Conservation (phyloP, 768 basidiomycete species). For the Mycena maculata region DNA sequence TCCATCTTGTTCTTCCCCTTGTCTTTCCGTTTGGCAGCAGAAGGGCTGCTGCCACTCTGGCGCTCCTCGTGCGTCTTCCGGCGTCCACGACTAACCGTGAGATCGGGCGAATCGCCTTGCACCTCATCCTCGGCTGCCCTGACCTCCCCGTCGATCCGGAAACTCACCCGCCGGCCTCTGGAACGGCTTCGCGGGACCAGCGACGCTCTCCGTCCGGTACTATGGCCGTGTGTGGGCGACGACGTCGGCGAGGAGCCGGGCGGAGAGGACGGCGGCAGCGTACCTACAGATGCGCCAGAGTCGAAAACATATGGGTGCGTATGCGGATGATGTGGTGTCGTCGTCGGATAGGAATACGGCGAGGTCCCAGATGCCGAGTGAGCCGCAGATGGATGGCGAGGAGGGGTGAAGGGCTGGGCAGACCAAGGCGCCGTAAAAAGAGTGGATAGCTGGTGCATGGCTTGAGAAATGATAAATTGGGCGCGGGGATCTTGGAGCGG, state of each 20-base stretch:
- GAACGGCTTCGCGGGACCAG: slow-evolving; percentile 63
- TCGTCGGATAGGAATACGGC: slow-evolving; percentile 45
- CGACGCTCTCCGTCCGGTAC: slow-evolving; percentile 45
- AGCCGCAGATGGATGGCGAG: slow-evolving; percentile 37
- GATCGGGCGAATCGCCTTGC: not conserved
- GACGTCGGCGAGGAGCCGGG: slow-evolving; percentile 59
- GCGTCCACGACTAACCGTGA: not conserved
- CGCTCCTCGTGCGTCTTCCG: not conserved
- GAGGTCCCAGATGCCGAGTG: slow-evolving; percentile 10
- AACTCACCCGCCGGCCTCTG: slow-evolving; percentile 68
- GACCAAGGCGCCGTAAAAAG: slow-evolving; percentile 35
- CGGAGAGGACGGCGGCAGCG: slow-evolving; percentile 67
- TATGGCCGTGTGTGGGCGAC: slow-evolving; percentile 48
- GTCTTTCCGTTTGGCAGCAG: not conserved
- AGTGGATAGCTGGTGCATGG: slow-evolving; percentile 57
- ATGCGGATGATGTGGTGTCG: slow-evolving; percentile 53
- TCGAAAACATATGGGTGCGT: slow-evolving; percentile 55
- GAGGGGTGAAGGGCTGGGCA: slow-evolving; percentile 40
- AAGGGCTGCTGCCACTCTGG: not conserved
- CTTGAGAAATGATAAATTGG: slow-evolving; percentile 55
- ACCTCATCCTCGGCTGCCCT: not conserved
- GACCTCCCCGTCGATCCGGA: slow-evolving; percentile 53
- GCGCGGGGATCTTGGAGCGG: slow-evolving; percentile 55
- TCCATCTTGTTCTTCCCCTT: slow-evolving; percentile 18
- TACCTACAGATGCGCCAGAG: slow-evolving; percentile 58